A percentile compares a stretch with the other conserved stretches of the same genome.
phyloP scores from a whole-genome alignment of 1,284 basidiomycete genomes.

The Sanghuangporus sanghuang region DNA sequence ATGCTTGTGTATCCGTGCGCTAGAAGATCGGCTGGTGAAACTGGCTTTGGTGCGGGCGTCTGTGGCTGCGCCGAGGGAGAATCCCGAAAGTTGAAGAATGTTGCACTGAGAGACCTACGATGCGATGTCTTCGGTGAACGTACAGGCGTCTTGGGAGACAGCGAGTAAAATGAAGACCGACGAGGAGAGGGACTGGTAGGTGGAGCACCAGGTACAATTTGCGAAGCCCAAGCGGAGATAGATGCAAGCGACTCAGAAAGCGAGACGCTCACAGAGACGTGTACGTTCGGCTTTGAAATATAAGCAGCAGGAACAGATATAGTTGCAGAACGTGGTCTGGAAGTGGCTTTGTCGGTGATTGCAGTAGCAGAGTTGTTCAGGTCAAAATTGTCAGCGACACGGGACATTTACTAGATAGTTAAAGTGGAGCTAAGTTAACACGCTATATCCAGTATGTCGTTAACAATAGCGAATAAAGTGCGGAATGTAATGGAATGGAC shows the following conservation, averaged over 20 bases:
- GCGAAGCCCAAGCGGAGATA: constrained; percentile 53
- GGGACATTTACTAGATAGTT: constrained; percentile 4
- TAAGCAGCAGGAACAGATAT: neutral
- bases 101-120: constrained; percentile 23
- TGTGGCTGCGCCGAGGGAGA: constrained; percentile 32
- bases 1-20: constrained; percentile 59
- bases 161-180: constrained; percentile 21
- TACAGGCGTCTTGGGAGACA: constrained; percentile 20
- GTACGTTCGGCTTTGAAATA: neutral
- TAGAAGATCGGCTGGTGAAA: constrained; percentile 45
- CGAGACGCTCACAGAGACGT: constrained; percentile 8
- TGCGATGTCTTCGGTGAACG: constrained; percentile 23
- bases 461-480: neutral
- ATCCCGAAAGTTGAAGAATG: constrained; percentile 38
- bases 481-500: neutral
- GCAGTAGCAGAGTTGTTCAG: neutral
- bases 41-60: constrained; percentile 18
- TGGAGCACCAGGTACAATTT: constrained; percentile 65
- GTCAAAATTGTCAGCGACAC: neutral
- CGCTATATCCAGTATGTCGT: constrained; percentile 2
- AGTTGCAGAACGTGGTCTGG: constrained; percentile 11
- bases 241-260: constrained; percentile 23
- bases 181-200: constrained; percentile 35
- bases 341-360: neutral
- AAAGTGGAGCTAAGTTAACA: constrained; percentile 6